A percentile compares a stretch with the other conserved stretches of the same genome.
Conservation (phyloP, 1,284 basidiomycete species). For the Chondrostereum purpureum region DNA sequence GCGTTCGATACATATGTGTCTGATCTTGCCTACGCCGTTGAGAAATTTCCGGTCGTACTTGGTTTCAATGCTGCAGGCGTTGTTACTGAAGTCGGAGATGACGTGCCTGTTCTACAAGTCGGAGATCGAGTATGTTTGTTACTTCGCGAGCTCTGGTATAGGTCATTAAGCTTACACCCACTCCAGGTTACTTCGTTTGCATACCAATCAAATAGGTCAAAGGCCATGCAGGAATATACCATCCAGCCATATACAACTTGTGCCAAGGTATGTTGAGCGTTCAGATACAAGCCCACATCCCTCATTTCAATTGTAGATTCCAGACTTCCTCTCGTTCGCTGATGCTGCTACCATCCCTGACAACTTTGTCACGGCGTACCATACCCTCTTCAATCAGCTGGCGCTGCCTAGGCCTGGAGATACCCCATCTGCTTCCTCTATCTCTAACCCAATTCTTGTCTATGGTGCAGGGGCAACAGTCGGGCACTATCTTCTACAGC, state of each 20-base stretch:
- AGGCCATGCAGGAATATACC: slow-evolving; percentile 38
- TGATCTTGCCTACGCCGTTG: neutral
- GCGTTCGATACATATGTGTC: slow-evolving; percentile 25
- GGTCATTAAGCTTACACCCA: too few species aligned
- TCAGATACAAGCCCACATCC: too few species aligned
- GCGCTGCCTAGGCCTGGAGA: slow-evolving; percentile 31
- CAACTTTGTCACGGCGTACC: slow-evolving; percentile 44
- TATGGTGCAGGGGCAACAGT: slow-evolving; percentile 54
- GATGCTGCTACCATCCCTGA: slow-evolving; percentile 44
- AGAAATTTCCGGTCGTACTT: neutral
- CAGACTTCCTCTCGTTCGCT: slow-evolving; percentile 30
- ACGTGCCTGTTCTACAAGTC: neutral
- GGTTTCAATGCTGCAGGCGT: neutral
- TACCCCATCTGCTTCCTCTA: slow-evolving; percentile 27
- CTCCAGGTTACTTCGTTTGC: slow-evolving; percentile 33
- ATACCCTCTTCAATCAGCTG: slow-evolving; percentile 40
- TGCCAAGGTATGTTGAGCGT: slow-evolving; percentile 31
- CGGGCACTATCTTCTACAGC: slow-evolving; percentile 48
- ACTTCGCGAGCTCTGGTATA: neutral
- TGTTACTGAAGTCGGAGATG: neutral
- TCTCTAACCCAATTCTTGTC: slow-evolving; percentile 39
- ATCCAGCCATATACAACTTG: slow-evolving; percentile 27
- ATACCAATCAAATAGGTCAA: slow-evolving; percentile 22
- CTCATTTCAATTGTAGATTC: slow-evolving; percentile 26
- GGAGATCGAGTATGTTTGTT: slow-evolving; percentile 15